These are phyloP conservation scores for Vigna unguiculata DNA, from an alignment of 306 rosid species.

Conservation along the genomic window DNA sequence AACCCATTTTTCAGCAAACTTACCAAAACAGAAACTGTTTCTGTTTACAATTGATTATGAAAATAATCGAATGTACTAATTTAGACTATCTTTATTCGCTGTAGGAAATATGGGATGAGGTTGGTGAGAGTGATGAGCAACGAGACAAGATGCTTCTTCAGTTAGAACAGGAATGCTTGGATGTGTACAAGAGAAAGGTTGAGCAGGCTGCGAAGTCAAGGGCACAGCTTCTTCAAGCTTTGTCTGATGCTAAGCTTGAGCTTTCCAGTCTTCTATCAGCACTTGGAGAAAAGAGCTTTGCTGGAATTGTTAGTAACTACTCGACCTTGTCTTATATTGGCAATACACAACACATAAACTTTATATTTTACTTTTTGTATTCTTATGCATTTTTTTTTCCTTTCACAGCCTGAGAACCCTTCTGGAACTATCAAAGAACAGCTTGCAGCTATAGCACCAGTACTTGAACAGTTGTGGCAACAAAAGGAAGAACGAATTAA, in stretches of 20 bases:
- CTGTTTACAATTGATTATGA: no score
- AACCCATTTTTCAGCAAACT: no score
- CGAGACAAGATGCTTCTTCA: constrained; percentile 99
- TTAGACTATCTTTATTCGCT: constrained; percentile 16
- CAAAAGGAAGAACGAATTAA: constrained; percentile 92
- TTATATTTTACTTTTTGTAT: background rate
- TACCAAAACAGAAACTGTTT: no score
- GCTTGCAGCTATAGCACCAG: constrained; percentile 88
- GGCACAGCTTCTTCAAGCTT: constrained; percentile 88
- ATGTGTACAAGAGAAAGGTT: constrained; percentile 96
- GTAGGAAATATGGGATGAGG: constrained; percentile 99
- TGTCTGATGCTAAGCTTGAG: constrained; percentile 83
- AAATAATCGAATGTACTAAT: no score
- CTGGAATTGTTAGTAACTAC: constrained; percentile 55
- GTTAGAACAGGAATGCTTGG: constrained; percentile 95
- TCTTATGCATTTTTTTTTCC: constrained; percentile 9
- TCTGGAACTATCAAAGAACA: constrained; percentile 61
- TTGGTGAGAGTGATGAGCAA: constrained; percentile 93
- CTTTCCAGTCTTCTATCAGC: constrained; percentile 87
- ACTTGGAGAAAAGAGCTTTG: constrained; percentile 78
- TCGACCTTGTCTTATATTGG: constrained; percentile 18
- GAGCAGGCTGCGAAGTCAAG: constrained; percentile 95
- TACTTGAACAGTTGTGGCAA: constrained; percentile 82
- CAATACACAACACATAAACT: background rate
- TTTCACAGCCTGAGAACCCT: constrained; percentile 52